phyloP scores from a whole-genome alignment of 345 rosid genomes.

The Pugionium cornutum region DNA sequence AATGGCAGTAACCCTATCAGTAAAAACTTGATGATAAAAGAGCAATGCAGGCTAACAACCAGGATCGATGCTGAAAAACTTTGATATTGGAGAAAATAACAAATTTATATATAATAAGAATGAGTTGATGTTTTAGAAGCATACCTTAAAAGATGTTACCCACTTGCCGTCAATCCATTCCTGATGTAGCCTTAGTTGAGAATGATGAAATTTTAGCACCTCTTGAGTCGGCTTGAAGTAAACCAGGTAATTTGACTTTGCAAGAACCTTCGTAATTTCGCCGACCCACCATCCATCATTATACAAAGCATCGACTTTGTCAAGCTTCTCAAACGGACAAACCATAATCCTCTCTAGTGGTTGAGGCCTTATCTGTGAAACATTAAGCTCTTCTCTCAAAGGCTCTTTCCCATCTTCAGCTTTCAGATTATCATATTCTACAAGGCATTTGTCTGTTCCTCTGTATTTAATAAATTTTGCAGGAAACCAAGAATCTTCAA shows the following conservation, averaged over 20 bases:
- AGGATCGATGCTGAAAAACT: neutral
- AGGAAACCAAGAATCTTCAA: constrained; percentile 80
- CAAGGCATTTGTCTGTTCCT: constrained; percentile 52
- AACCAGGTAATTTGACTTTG: constrained; percentile 50
- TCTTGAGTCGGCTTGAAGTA: constrained; percentile 54
- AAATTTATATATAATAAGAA: neutral
- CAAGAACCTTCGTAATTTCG: constrained; percentile 52
- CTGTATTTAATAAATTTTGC: constrained; percentile 55
- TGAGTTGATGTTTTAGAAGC: constrained; percentile 7
- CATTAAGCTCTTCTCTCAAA: constrained; percentile 59
- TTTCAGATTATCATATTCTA: constrained; percentile 63
- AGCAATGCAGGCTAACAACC: constrained; percentile 6
- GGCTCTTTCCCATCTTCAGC: constrained; percentile 69
- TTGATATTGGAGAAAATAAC: neutral
- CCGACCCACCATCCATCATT: constrained; percentile 96
- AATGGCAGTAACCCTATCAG: constrained; percentile 25
- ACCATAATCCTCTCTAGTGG: constrained; percentile 51
- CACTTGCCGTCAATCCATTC: constrained; percentile 82
- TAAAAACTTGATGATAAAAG: constrained; percentile 17
- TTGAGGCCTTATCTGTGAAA: constrained; percentile 63
- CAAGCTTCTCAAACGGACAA: constrained; percentile 49
- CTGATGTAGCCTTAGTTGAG: constrained; percentile 68
- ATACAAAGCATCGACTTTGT: constrained; percentile 77
- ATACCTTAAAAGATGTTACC: constrained; percentile 54
- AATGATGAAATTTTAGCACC: constrained; percentile 54